Conservation (phyloP, 2,329 filamentous ascomycete species). For the Venturia effusa region DNA sequence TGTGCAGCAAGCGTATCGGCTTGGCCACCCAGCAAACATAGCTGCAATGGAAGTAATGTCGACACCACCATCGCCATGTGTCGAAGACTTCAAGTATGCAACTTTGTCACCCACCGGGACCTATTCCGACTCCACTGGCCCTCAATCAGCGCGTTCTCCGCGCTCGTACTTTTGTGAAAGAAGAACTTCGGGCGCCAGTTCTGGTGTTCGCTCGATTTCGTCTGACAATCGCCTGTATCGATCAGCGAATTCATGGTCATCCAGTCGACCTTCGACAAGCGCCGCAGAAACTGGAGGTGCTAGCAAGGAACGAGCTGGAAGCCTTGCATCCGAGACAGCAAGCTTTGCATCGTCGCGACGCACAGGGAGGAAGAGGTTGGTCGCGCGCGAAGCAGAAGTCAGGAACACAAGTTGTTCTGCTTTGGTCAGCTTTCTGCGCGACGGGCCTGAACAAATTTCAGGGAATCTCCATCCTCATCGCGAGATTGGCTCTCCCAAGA, state of each 20-base stretch:
- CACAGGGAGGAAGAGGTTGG: not conserved
- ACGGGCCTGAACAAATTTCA: not conserved
- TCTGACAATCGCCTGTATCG: not conserved
- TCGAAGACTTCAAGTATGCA: not conserved
- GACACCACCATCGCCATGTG: conserved; percentile 3
- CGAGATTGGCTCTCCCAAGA: not conserved
- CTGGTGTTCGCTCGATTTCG: not conserved
- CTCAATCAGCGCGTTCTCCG: not conserved
- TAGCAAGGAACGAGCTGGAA: not conserved
- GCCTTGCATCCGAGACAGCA: not conserved
- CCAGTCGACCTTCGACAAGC: not conserved
- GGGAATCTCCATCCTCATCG: not conserved
- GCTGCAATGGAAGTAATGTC: conserved; percentile 3
- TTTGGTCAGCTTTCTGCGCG: not conserved
- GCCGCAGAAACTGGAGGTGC: not conserved
- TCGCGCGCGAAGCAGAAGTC: conserved; percentile 9
- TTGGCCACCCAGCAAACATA: conserved; percentile 6
- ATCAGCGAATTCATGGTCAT: not conserved
- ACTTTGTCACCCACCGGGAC: not conserved
- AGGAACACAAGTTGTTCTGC: not conserved
- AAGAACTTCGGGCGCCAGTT: not conserved
- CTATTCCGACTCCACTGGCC: not conserved
- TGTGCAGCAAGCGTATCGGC: conserved; percentile 4
- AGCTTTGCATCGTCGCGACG: not conserved
- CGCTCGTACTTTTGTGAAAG: not conserved